Conservation (phyloP, 441 rosid species). For the Adansonia rubrostipa region DNA sequence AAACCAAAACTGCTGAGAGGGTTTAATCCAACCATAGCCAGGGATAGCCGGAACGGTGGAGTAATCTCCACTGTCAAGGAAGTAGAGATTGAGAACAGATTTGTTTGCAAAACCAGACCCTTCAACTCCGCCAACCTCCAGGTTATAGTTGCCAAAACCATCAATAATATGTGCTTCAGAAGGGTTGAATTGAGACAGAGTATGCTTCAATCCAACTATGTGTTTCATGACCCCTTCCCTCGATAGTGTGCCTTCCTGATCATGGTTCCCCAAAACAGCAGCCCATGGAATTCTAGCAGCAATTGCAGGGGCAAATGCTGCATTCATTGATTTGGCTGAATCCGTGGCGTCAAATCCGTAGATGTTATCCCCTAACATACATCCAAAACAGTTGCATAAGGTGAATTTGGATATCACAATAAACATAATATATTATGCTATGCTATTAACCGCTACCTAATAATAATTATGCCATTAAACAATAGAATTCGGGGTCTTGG, state of each 20-base stretch:
- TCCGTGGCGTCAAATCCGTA: slow-evolving; percentile 59
- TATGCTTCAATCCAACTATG: slow-evolving; percentile 57
- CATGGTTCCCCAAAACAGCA: slow-evolving; percentile 83
- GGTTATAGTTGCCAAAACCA: slow-evolving; percentile 85
- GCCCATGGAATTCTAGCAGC: slow-evolving; percentile 76
- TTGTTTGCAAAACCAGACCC: slow-evolving; percentile 70
- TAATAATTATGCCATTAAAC: not conserved
- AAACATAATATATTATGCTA: not conserved
- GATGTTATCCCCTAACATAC: slow-evolving; percentile 68
- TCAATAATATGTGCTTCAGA: slow-evolving; percentile 50
- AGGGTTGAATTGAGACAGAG: slow-evolving; percentile 73
- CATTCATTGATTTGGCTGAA: slow-evolving; percentile 59
- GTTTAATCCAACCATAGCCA: slow-evolving; percentile 85
- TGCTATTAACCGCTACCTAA: not conserved
- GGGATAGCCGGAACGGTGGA: slow-evolving; percentile 51
- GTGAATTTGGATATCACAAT: slow-evolving; percentile 9
- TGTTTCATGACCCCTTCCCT: slow-evolving; percentile 77
- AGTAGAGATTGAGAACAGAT: slow-evolving; percentile 73
- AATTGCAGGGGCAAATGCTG: slow-evolving; percentile 78
- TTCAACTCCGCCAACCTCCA: slow-evolving; percentile 64
- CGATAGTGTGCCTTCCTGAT: slow-evolving; percentile 70
- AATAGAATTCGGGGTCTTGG: not conserved
- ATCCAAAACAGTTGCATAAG: not conserved
- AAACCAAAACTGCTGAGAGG: slow-evolving; percentile 80
- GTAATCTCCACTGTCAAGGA: slow-evolving; percentile 80